These are phyloP conservation scores for Globisporangium ultimum DNA, from an alignment of 352 stramenopile species.

Conservation along the genomic window DNA sequence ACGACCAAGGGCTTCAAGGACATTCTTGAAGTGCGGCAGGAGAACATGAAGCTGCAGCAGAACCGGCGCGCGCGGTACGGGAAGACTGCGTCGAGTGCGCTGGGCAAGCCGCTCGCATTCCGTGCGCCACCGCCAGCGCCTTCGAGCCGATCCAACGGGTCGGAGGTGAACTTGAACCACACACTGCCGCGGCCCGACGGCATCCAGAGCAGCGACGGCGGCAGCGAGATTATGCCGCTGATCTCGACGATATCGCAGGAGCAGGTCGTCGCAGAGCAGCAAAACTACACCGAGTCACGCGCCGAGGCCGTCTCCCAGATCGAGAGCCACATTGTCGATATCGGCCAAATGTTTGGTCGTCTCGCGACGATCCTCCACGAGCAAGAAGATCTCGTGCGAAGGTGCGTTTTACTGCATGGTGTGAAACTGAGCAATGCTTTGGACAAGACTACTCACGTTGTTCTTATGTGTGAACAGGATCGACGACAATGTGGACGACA, in stretches of 20 bases:
- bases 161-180: conserved; percentile 44
- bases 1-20: conserved; percentile 84
- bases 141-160: conserved; percentile 19
- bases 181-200: conserved; percentile 57
- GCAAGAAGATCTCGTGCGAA: conserved; percentile 75
- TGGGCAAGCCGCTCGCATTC: conserved; percentile 78
- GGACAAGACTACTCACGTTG: conserved; percentile 1
- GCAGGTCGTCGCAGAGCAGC: conserved; percentile 72
- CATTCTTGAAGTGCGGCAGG: conserved; percentile 81
- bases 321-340: conserved; percentile 85
- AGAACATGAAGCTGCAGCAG: conserved; percentile 87
- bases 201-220: conserved; percentile 28
- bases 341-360: conserved; percentile 77
- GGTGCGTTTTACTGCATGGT: no score
- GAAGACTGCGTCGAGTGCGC: conserved; percentile 61
- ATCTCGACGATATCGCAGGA: conserved; percentile 74
- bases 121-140: conserved; percentile 26
- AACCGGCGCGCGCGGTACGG: conserved; percentile 73
- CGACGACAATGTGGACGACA: conserved; percentile 83
- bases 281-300: conserved; percentile 72
- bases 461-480: conserved; percentile 53
- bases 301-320: conserved; percentile 81
- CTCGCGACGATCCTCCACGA: conserved; percentile 81
- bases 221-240: conserved; percentile 55
- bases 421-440: no score